Conservation (phyloP, 2,329 filamentous ascomycete species). For the Alternaria metachromatica region DNA sequence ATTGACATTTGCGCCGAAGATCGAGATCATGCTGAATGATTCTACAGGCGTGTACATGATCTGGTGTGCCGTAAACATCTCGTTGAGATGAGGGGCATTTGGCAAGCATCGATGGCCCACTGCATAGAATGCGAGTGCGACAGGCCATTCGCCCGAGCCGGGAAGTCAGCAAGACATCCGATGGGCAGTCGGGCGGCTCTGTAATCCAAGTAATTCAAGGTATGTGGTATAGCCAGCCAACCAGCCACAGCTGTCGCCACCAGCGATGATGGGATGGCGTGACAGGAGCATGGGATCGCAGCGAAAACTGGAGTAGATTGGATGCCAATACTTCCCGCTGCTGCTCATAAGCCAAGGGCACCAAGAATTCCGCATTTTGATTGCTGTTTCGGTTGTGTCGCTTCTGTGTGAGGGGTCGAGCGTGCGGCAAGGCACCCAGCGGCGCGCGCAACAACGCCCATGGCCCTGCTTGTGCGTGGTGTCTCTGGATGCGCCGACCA, state of each 20-base stretch:
- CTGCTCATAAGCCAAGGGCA: slow-evolving; percentile 2
- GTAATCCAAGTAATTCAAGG: not conserved
- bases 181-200: not conserved
- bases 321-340: slow-evolving; percentile 7
- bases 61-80: not conserved
- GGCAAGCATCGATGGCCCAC: not conserved
- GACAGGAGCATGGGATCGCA: not conserved
- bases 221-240: not conserved
- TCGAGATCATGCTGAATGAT: not conserved
- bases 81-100: not conserved
- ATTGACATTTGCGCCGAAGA: not conserved
- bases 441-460: not conserved
- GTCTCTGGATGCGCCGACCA: not conserved
- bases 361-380: slow-evolving; percentile 5
- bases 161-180: not conserved
- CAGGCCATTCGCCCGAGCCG: not conserved
- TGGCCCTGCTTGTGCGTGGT: not conserved
- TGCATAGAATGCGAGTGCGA: not conserved
- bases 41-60: not conserved
- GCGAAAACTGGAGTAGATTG: not conserved
- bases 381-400: slow-evolving; percentile 7
- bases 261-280: not conserved
- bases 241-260: not conserved
- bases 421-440: not conserved
- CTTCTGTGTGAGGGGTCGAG: not conserved